phyloP scores from a whole-genome alignment of 768 basidiomycete genomes.

The Mycena rebaudengoi region DNA sequence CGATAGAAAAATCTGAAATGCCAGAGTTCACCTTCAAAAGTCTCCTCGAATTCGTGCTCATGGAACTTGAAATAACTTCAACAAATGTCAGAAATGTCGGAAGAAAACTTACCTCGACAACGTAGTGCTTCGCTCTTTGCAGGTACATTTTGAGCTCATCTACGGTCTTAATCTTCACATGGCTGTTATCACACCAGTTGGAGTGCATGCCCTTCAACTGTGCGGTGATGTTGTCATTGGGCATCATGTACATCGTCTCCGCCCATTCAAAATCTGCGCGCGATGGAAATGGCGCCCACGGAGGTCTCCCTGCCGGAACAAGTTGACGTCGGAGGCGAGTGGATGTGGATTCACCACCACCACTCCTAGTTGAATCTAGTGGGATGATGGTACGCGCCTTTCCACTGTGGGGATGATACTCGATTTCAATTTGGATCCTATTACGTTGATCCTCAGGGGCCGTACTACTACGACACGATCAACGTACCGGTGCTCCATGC shows the following conservation, averaged over 20 bases:
- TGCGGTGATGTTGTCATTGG: not conserved
- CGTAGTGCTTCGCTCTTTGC: conserved; percentile 13
- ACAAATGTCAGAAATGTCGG: not conserved
- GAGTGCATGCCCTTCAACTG: conserved; percentile 18
- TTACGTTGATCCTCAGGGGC: not conserved
- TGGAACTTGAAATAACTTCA: conserved; percentile 15
- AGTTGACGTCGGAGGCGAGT: not conserved
- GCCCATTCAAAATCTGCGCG: conserved; percentile 18
- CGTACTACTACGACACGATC: not conserved
- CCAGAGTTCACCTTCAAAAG: conserved; percentile 3
- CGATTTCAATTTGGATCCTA: conserved; percentile 12
- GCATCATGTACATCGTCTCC: conserved; percentile 1
- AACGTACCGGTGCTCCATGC: not conserved
- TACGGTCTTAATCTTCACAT: conserved; percentile 5
- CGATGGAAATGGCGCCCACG: conserved; percentile 20
- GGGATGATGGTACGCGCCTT: not conserved
- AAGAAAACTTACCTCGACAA: conserved; percentile 13
- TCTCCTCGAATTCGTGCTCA: conserved; percentile 4
- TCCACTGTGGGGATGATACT: conserved; percentile 20
- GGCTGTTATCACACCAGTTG: conserved; percentile 4
- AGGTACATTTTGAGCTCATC: conserved; percentile 3
- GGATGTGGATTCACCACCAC: not conserved
- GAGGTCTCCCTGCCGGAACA: not conserved
- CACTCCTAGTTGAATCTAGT: not conserved
- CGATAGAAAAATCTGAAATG: conserved; percentile 22